Base-by-base conservation (phyloP, 345 rosid genomes). In the Sapria himalayana region DNA sequence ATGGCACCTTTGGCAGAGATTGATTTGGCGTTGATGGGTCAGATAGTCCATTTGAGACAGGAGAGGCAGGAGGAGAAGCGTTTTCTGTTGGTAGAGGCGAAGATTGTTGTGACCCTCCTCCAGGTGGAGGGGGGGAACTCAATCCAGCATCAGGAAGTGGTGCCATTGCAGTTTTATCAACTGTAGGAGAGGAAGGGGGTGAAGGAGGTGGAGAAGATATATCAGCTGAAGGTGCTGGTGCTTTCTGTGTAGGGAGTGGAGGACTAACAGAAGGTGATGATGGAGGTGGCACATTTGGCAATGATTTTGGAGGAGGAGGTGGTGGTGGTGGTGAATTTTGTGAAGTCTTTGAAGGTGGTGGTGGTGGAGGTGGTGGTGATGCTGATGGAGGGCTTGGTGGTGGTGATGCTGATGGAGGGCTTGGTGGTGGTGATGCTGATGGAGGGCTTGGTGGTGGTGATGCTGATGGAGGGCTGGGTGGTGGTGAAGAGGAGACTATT, bases 141-240 rank as follows among this genome's bases (percentile, higher is more conserved):
- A 41, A 33, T 6, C 18, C 52, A 13, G 18, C 36, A 20, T 47
- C 3, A 7, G 64, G 43, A 1, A 41, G 29, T 5, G 55, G 15
- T 9, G 38, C 1, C 16, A 27, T 3, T 15, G 35, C 21, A 23
- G 49, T 5, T 23, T 8, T 25, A 9, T 36, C 10, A 1, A n/a
- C 20, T 17, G 29, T n/a, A 25, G 59, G 17, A 21, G 55, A 36
- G 3, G 43, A 6, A 22, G 61, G 37, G 1, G 56, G 20, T 0
- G 43, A 25, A 16, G 56, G 50, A 51, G 56, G 9, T 56, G 38
- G 19, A 10, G 43, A 16, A n/a, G n/a, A n/a, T n/a, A n/a, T n/a
- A 8, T 22, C 49, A 8, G 42, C 9, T 0, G 69, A 31, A 56
- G 70, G 38, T 6, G 81, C 55, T 1, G 70, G 60, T 2, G 54